Evolutionary conservation across 257 asterid species (phyloP).

Genomic region (Gentiana macrophylla): DNA sequence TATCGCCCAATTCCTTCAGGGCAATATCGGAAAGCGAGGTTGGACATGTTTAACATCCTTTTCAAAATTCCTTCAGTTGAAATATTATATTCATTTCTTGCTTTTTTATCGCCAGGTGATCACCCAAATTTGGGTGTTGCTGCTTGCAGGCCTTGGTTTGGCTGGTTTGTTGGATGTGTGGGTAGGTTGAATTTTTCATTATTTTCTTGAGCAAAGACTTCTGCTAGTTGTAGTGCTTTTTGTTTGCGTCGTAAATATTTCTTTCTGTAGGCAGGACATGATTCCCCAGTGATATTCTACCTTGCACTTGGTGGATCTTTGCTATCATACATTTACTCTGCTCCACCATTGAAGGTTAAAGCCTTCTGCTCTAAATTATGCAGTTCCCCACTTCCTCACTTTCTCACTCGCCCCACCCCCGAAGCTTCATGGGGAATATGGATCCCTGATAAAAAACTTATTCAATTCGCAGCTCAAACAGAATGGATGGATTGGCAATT

Average conservation of each 20-base stretch:
- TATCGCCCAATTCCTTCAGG: constrained; percentile 95
- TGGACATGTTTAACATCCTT: constrained; percentile 12
- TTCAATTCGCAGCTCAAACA: constrained; percentile 71
- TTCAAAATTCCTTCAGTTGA: constrained; percentile 6
- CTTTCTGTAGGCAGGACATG: constrained; percentile 73
- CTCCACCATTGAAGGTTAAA: constrained; percentile 89
- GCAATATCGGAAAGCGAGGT: constrained; percentile 81
- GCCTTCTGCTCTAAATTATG: constrained; percentile 9
- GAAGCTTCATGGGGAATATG: neutral
- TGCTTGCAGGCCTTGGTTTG: constrained; percentile 77
- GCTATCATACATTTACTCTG: constrained; percentile 91
- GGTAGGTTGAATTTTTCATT: constrained; percentile 45
- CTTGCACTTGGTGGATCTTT: constrained; percentile 95
- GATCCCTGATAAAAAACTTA: neutral
- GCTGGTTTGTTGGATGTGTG: constrained; percentile 81
- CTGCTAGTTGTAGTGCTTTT: too few species aligned
- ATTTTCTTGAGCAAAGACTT: neutral
- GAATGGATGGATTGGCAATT: constrained; percentile 98
- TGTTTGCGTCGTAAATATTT: constrained; percentile 5
- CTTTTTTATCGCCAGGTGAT: constrained; percentile 49
- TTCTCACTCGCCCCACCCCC: neutral
- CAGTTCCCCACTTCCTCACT: neutral
- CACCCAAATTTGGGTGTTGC: constrained; percentile 95
- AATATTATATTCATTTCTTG: constrained; percentile 11
- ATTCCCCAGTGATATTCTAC: constrained; percentile 71